Percentiles rank a stretch among this genome's conserved stretches.
These are phyloP conservation scores for Trametes pubescens DNA, from an alignment of 1,284 basidiomycete species.

Conservation along the genomic window DNA sequence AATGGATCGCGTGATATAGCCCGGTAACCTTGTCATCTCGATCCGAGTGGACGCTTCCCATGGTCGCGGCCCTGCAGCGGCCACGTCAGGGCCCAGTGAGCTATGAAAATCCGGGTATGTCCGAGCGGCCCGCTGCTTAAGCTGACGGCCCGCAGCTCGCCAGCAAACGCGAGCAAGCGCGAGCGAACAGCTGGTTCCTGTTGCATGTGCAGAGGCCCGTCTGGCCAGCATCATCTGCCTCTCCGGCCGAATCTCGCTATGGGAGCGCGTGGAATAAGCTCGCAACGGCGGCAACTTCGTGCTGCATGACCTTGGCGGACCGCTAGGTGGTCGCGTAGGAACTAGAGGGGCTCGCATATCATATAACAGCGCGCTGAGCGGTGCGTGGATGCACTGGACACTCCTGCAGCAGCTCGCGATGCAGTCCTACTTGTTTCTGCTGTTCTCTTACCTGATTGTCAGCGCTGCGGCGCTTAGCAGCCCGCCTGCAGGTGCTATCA, in stretches of 20 bases:
- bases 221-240: conserved; percentile 12
- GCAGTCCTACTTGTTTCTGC: conserved; percentile 17
- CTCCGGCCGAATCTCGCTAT: conserved; percentile 26
- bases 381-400: too few species aligned
- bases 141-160: conserved; percentile 6
- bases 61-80: conserved; percentile 4
- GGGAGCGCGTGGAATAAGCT: conserved; percentile 10
- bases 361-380: not conserved
- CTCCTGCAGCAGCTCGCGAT: conserved; percentile 11
- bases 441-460: conserved; percentile 19
- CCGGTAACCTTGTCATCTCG: conserved; percentile 3
- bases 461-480: conserved; percentile 31
- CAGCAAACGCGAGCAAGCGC: not conserved
- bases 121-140: conserved; percentile 16
- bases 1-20: conserved; percentile 3
- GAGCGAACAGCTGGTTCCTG: conserved; percentile 1
- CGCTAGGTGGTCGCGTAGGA: not conserved
- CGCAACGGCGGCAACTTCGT: not conserved
- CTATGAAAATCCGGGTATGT: not conserved
- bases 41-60: conserved; percentile 1
- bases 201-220: not conserved
- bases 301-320: conserved; percentile 16
- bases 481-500: conserved; percentile 37
- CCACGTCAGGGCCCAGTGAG: not conserved
- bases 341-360: not conserved